Evolutionary conservation across 2,329 filamentous ascomycete genomes (phyloP).

Genomic region (Fusarium bulbicola): DNA sequence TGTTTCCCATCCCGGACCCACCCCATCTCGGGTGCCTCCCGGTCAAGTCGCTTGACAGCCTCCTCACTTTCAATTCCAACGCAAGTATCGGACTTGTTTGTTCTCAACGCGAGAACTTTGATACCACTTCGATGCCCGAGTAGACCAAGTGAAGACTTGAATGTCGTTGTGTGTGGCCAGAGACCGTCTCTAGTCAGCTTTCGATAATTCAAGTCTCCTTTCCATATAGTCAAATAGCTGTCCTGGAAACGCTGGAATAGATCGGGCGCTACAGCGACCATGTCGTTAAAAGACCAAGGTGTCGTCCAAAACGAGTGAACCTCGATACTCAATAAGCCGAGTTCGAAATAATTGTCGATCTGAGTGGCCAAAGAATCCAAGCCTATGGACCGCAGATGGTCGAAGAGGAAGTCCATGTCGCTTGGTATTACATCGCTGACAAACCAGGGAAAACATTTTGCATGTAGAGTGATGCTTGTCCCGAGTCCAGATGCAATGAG

Average conservation of each 20-base stretch:
- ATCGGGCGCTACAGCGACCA: not conserved
- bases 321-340: not conserved
- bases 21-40: not conserved
- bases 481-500: constrained; percentile 1
- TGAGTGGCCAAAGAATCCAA: not conserved
- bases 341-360: not conserved
- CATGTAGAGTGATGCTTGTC: not conserved
- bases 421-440: not conserved
- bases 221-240: constrained; percentile 8
- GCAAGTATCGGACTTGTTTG: constrained; percentile 10
- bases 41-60: not conserved
- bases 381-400: not conserved
- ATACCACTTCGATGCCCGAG: not conserved
- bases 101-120: not conserved
- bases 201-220: constrained; percentile 13
- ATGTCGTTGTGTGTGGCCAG: not conserved
- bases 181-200: constrained; percentile 6
- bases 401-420: not conserved
- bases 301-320: constrained; percentile 8
- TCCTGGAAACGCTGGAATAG: not conserved
- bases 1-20: constrained; percentile 4
- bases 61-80: not conserved
- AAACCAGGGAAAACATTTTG: constrained; percentile 1
- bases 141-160: not conserved
- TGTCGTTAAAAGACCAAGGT: not conserved